Evolutionary conservation across 2,329 filamentous ascomycete genomes (phyloP).

Genomic region (Plenodomus biglobosus): DNA sequence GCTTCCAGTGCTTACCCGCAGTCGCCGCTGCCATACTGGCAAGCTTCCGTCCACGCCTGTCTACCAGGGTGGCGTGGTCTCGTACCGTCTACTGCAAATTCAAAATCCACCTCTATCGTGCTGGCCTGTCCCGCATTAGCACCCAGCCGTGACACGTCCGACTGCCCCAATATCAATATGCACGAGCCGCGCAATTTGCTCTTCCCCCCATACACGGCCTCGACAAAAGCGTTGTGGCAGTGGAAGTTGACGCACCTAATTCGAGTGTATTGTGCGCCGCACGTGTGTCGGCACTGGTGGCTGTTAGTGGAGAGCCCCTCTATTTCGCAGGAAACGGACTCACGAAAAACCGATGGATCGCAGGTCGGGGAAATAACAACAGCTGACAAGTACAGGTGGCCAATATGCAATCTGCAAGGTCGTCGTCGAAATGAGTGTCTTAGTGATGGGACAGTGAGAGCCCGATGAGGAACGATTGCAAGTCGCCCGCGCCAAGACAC

Average conservation of each 20-base stretch:
- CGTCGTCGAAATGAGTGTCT: slow-evolving; percentile 16
- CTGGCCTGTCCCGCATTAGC: slow-evolving; percentile 23
- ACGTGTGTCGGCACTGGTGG: slow-evolving; percentile 33
- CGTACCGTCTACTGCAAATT: slow-evolving; percentile 15
- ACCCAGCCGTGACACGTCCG: slow-evolving; percentile 3
- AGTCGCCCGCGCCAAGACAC: slow-evolving; percentile 39
- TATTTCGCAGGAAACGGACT: slow-evolving; percentile 27
- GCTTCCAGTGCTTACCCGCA: slow-evolving; percentile 42
- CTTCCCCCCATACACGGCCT: neutral
- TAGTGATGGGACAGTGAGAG: slow-evolving; percentile 22
- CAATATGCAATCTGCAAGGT: slow-evolving; percentile 6
- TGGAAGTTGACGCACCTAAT: slow-evolving; percentile 35
- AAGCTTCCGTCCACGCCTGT: slow-evolving; percentile 24
- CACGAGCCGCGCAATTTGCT: neutral
- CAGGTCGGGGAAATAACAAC: slow-evolving; percentile 5
- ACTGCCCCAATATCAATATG: neutral
- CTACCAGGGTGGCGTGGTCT: slow-evolving; percentile 15
- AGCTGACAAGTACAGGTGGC: slow-evolving; percentile 11
- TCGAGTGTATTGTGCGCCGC: slow-evolving; percentile 31
- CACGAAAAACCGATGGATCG: slow-evolving; percentile 21
- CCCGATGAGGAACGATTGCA: slow-evolving; percentile 37
- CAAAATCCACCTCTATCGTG: slow-evolving; percentile 12
- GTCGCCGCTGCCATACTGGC: slow-evolving; percentile 46
- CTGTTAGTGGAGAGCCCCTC: slow-evolving; percentile 41
- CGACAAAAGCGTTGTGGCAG: slow-evolving; percentile 8